Base-by-base conservation (phyloP, 2,329 filamentous ascomycete species). In the Fusarium sterilihyphosum region DNA sequence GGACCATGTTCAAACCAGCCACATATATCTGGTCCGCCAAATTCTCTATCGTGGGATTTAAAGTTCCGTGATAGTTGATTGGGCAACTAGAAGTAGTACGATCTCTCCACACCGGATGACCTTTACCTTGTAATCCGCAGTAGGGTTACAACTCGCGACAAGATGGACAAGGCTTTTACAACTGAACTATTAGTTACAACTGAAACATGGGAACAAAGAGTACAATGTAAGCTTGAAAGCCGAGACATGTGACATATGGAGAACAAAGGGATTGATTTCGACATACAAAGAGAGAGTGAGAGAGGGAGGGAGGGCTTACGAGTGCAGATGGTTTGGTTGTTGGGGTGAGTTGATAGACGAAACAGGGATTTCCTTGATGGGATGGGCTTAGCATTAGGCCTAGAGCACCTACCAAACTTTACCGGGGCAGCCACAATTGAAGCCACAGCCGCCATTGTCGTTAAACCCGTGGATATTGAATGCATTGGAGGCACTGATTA, bases 31-130 rank as follows among this genome's bases (percentile, higher is more conserved):
- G 38, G 24, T 41, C 57, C 18, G 37, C n/a, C 29, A n/a, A 29
- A 46, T 50, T 14, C 46, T 40, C 40, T 63, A 35, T 63, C 54
- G 40, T 33, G 16, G 60, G 29, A 26, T 49, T 53, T 44, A 63
- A 49, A 38, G 54, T 61, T 67, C 37, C 10, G 7, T 43, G 58
- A 56, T 66, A 71, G 75, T 76, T 77, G 73, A 76, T 77, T 74
- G 54, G 74, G 70, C 65, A 76, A 77, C 75, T 68, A 17, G 35
- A 52, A 40, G 57, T 59, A 60, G 62, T 29, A 71, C 52, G 58
- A 67, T 71, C 24, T 29, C 71, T 68, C 67, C 71, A 64, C 22
- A n/a, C 31, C 56, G 12, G n/a, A 35, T 22, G 16, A 31, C 18
- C 6, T 31, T 44, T 61, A 46, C 66, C 60, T 49, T 20, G 67